These are phyloP conservation scores for Lactarius deliciosus DNA, from an alignment of 768 basidiomycete species.

Conservation along the genomic window DNA sequence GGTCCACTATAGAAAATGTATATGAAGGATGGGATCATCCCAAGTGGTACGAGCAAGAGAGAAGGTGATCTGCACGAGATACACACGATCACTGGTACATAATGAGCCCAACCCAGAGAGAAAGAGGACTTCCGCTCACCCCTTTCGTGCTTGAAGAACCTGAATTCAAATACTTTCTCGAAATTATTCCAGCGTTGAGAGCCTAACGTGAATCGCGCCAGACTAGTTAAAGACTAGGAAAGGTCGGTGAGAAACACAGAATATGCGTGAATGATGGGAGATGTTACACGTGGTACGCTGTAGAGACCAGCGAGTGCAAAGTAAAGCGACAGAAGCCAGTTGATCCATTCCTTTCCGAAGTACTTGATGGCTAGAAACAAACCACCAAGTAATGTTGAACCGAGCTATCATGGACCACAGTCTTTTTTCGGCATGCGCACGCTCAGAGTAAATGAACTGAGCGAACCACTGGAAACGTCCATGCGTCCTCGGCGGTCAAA, in stretches of 20 bases:
- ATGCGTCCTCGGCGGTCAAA: constrained; percentile 67
- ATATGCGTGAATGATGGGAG: background rate
- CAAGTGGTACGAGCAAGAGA: constrained; percentile 54
- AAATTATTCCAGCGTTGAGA: constrained; percentile 49
- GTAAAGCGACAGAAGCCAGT: constrained; percentile 75
- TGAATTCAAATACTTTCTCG: no score
- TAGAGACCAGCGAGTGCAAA: constrained; percentile 65
- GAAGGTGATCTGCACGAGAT: constrained; percentile 60
- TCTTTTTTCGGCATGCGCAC: background rate
- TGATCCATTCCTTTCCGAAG: constrained; percentile 79
- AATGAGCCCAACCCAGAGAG: constrained; percentile 1
- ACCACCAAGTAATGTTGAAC: constrained; percentile 65
- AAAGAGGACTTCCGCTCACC: constrained; percentile 38
- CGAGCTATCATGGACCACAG: constrained; percentile 46
- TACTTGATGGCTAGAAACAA: constrained; percentile 73
- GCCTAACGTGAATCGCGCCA: constrained; percentile 52
- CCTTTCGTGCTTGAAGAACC: constrained; percentile 45
- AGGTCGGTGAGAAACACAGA: background rate
- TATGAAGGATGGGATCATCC: constrained; percentile 61
- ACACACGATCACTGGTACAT: constrained; percentile 37
- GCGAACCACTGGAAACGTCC: constrained; percentile 73
- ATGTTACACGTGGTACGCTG: constrained; percentile 66
- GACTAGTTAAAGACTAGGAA: constrained; percentile 50
- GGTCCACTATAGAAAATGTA: constrained; percentile 48
- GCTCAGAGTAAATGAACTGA: constrained; percentile 1